A percentile compares a stretch with the other conserved stretches of the same genome.
Conservation (phyloP, 495 filamentous ascomycete species). For the Symbiotaphrina buchneri region DNA sequence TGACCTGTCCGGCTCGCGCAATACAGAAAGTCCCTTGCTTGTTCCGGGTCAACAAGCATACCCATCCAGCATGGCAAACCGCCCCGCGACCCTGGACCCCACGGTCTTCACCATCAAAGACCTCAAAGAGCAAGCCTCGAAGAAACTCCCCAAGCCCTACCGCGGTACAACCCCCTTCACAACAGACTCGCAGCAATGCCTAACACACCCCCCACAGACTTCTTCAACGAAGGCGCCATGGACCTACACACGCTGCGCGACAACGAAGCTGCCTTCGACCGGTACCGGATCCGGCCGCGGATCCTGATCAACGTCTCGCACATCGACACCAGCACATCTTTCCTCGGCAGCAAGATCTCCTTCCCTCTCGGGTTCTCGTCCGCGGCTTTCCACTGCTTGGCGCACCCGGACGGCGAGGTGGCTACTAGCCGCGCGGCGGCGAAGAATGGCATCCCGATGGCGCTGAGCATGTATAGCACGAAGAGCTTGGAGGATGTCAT, state of each 20-base stretch:
- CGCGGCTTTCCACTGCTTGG: constrained; percentile 21
- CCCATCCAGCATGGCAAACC: constrained; percentile 1
- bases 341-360: constrained; percentile 18
- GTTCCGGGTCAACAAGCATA: no score
- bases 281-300: constrained; percentile 30
- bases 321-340: constrained; percentile 21
- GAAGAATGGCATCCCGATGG: constrained; percentile 24
- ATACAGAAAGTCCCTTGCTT: no score
- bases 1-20: no score
- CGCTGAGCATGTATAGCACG: constrained; percentile 28
- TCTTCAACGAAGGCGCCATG: constrained; percentile 11
- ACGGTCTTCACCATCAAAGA: background rate
- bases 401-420: constrained; percentile 24
- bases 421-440: constrained; percentile 21
- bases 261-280: constrained; percentile 25
- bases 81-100: background rate
- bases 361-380: constrained; percentile 20
- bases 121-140: background rate
- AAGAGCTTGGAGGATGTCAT: constrained; percentile 27
- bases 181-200: no score
- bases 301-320: constrained; percentile 27
- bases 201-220: constrained; percentile 7
- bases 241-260: constrained; percentile 18
- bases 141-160: background rate
- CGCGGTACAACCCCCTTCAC: background rate